Percentiles rank a stretch among this genome's conserved stretches.
phyloP scores from a whole-genome alignment of 1,284 basidiomycete species.

The Papiliotrema terrestris region DNA sequence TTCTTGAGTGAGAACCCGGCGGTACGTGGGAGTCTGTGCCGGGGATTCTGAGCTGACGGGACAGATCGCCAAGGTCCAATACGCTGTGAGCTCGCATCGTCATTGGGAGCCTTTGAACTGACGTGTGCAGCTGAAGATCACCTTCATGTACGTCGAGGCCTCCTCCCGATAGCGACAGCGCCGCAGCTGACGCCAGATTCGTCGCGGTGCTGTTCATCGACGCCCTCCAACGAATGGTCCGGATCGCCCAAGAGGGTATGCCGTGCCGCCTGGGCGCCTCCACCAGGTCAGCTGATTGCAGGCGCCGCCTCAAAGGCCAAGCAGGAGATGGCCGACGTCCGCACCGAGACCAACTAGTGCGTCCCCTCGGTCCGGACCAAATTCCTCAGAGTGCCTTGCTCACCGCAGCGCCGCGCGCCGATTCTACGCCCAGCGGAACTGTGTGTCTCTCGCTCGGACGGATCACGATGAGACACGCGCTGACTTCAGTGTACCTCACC shows the following conservation, averaged over 20 bases:
- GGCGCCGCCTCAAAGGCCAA: constrained; percentile 65
- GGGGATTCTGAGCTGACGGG: constrained; percentile 9
- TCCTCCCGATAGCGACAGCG: background rate
- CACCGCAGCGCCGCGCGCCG: constrained; percentile 63
- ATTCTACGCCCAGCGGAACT: constrained; percentile 75
- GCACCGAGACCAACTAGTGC: constrained; percentile 74
- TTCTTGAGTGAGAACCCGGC: constrained; percentile 51
- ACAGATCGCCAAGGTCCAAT: constrained; percentile 54
- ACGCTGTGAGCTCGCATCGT: constrained; percentile 39
- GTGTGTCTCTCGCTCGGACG: constrained; percentile 17
- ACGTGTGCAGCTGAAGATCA: constrained; percentile 66
- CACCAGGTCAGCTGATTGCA: constrained; percentile 7
- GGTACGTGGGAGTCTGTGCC: constrained; percentile 17
- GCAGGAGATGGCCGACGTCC: constrained; percentile 61
- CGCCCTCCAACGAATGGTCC: constrained; percentile 88
- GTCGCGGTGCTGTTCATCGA: constrained; percentile 69
- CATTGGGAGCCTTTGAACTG: constrained; percentile 4
- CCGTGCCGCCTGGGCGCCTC: background rate
- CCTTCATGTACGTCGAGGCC: constrained; percentile 70
- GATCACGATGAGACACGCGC: background rate
- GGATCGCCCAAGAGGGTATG: constrained; percentile 59
- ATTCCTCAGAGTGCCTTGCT: background rate
- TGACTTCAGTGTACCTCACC: constrained; percentile 74
- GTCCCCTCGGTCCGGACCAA: constrained; percentile 9
- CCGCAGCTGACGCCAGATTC: constrained; percentile 57